Base-by-base conservation (phyloP, 2,329 filamentous ascomycete genomes). In the Arthrobotrys conoides region DNA sequence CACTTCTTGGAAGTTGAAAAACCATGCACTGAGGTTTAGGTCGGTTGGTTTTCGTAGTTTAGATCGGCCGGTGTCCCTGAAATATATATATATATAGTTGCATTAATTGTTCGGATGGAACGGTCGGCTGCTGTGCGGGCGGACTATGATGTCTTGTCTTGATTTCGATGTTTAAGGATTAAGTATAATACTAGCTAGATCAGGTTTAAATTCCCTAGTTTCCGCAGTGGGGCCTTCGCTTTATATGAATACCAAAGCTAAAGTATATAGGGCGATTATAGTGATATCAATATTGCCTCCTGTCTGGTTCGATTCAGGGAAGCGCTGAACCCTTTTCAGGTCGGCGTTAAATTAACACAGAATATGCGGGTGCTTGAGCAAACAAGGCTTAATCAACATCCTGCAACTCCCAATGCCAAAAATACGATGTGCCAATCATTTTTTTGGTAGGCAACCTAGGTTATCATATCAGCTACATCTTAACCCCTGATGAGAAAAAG, bases 181-280 rank as follows among this genome's bases (percentile, higher is more conserved):
- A 16, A 16, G 24, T 18, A n/a, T 12, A 61, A 41, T 24, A 41
- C 57, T 61, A 44, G 38, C 57, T 18, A 44, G 57, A 61, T 41
- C 10, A 44, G 36, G 57, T 61, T 61, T 61, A 61, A 61, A 61
- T 61, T 27, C 20, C 57, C 33, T 33, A 61, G 16, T 44, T 22
- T n/a, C 14, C 18, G 27, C n/a, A 6, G 27, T 30, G 27, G 51
- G 51, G 27, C 1, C 4, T 36, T 55, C 18, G 8, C 3, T 16
- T 33, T 55, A 33, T 55, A 55, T 55, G 36, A 53, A 30, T 30
- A 30, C 27, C 6, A n/a, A n/a, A n/a, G n/a, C 27, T 53, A 27
- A 16, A 51, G 12, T 53, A 16, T 53, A 8, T 16, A 16, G 20
- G 38, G 12, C 12, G 38, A 41, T 41, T n/a, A 41, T n/a, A n/a